Conservation (phyloP, 2,329 filamentous ascomycete species). For the Nigrograna mackinnonii region DNA sequence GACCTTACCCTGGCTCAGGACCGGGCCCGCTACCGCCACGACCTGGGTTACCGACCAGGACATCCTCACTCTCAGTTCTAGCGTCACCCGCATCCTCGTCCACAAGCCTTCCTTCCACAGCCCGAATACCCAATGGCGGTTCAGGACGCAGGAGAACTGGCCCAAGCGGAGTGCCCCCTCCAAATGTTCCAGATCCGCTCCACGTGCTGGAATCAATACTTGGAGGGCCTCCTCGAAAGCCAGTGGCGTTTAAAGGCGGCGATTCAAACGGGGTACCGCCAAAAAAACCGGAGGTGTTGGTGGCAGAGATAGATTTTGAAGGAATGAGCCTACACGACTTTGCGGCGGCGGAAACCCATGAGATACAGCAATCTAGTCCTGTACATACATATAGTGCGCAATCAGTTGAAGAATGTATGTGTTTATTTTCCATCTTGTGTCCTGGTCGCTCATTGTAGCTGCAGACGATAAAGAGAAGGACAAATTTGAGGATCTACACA, state of each 20-base stretch:
- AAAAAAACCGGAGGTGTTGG: conserved; percentile 53
- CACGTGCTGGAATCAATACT: conserved; percentile 68
- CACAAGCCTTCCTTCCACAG: conserved; percentile 70
- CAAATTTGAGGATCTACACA: conserved; percentile 88
- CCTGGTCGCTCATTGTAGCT: conserved; percentile 30
- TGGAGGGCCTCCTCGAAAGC: conserved; percentile 43
- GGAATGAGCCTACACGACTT: conserved; percentile 77
- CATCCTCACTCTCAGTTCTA: conserved; percentile 77
- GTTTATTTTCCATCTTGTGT: conserved; percentile 20
- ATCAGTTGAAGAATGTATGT: conserved; percentile 74
- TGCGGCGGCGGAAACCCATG: conserved; percentile 45
- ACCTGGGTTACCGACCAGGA: conserved; percentile 68
- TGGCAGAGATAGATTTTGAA: conserved; percentile 75
- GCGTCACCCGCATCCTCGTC: conserved; percentile 71
- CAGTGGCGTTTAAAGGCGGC: conserved; percentile 13
- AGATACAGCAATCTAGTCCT: conserved; percentile 32
- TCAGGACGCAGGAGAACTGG: conserved; percentile 64
- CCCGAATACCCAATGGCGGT: conserved; percentile 67
- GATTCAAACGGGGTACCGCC: conserved; percentile 28
- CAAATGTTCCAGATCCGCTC: conserved; percentile 68
- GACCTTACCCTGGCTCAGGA: conserved; percentile 69
- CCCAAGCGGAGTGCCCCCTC: conserved; percentile 51
- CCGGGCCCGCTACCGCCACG: conserved; percentile 71
- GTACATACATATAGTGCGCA: conserved; percentile 60
- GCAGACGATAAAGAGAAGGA: conserved; percentile 77